Conservation (phyloP, 345 rosid genomes). For the Boechera divaricarpa region DNA sequence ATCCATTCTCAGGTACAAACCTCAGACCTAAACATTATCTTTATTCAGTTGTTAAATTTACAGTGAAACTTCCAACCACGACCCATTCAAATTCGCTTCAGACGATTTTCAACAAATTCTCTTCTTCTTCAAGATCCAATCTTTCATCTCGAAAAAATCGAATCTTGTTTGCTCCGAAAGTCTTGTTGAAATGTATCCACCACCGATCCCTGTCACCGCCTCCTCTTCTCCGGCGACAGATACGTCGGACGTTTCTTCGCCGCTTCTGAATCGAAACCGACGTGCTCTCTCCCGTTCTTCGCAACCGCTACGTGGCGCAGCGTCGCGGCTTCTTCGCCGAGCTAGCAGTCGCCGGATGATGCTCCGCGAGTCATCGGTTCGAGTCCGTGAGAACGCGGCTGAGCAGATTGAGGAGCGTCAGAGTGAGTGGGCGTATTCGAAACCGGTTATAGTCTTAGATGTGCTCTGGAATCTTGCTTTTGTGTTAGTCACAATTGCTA, state of each 20-base stretch:
- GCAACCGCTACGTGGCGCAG: slow-evolving; percentile 61
- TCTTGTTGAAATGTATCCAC: slow-evolving; percentile 38
- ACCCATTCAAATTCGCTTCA: too few species aligned
- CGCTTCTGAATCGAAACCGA: slow-evolving; percentile 54
- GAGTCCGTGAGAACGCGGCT: slow-evolving; percentile 81
- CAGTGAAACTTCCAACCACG: too few species aligned
- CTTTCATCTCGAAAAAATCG: too few species aligned
- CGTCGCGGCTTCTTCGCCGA: slow-evolving; percentile 71
- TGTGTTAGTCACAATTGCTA: slow-evolving; percentile 51
- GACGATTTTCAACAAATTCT: too few species aligned
- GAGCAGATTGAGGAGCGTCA: slow-evolving; percentile 88
- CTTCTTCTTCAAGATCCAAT: too few species aligned
- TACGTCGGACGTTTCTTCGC: slow-evolving; percentile 45
- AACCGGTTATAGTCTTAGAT: slow-evolving; percentile 69
- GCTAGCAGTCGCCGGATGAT: slow-evolving; percentile 73
- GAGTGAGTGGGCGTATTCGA: slow-evolving; percentile 76
- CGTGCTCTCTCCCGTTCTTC: slow-evolving; percentile 54
- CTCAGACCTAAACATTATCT: too few species aligned
- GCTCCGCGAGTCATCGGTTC: slow-evolving; percentile 80
- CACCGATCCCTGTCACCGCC: slow-evolving; percentile 35
- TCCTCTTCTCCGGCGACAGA: slow-evolving; percentile 34
- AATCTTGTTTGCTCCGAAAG: too few species aligned
- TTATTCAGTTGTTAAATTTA: too few species aligned
- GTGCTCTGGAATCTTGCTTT: slow-evolving; percentile 72
- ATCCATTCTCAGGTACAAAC: too few species aligned